phyloP scores from a whole-genome alignment of 352 stramenopile species.

The Globisporangium heterothallicum region DNA sequence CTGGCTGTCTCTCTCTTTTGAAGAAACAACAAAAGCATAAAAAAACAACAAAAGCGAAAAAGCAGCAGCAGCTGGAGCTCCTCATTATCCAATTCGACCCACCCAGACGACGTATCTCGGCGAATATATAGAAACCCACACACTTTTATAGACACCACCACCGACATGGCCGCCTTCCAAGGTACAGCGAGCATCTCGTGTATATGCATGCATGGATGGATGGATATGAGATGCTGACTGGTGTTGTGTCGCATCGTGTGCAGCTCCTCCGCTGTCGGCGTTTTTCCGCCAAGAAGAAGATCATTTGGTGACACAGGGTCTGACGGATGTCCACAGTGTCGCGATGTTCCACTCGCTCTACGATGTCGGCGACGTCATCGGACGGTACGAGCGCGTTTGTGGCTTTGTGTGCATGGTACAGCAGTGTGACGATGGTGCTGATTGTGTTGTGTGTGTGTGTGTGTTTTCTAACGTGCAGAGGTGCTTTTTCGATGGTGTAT shows the following conservation, averaged over 20 bases:
- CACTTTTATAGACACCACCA: not conserved
- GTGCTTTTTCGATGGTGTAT: conserved; percentile 83
- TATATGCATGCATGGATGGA: no score
- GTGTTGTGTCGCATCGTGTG: conserved; percentile 2
- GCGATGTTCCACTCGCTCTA: conserved; percentile 89
- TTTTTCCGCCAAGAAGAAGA: conserved; percentile 88
- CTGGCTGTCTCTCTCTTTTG: conserved; percentile 3
- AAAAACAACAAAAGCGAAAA: no score
- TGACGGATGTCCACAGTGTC: conserved; percentile 72
- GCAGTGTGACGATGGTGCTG: no score
- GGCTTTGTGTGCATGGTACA: not conserved
- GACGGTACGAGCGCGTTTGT: conserved; percentile 24
- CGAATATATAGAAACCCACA: not conserved
- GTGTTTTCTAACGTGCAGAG: conserved; percentile 15
- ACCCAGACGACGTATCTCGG: not conserved
- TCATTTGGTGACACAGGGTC: conserved; percentile 74
- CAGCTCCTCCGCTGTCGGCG: conserved; percentile 78
- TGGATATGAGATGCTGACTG: conserved; percentile 1
- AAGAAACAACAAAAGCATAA: no score
- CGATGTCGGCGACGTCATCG: conserved; percentile 82
- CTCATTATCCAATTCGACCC: not conserved
- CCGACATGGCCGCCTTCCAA: conserved; percentile 67
- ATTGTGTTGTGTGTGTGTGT: conserved; percentile 1
- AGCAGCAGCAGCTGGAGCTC: no score
- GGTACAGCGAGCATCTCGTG: conserved; percentile 28